Conservation (phyloP, 1,284 basidiomycete genomes). For the Moesziomyces aphidis region DNA sequence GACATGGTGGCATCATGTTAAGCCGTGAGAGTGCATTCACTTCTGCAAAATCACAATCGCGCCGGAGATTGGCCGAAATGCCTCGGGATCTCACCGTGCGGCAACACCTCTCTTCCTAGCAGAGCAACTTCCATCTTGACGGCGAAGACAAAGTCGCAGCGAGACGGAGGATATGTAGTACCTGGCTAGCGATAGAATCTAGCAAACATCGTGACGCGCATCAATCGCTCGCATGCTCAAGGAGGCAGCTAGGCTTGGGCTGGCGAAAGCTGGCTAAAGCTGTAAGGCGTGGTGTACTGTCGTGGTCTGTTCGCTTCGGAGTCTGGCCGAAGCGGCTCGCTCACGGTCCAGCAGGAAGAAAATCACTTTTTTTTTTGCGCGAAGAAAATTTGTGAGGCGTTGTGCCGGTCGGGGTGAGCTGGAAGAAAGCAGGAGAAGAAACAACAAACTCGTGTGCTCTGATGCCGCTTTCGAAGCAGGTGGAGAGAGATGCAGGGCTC, state of each 20-base stretch:
- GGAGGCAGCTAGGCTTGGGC: too few relatives aligned
- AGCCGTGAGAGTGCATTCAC: too few relatives aligned
- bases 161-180: too few relatives aligned
- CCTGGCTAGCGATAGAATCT: too few relatives aligned
- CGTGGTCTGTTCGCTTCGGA: slow-evolving; percentile 12
- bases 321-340: slow-evolving; percentile 22
- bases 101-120: background rate
- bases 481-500: too few relatives aligned
- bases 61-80: background rate
- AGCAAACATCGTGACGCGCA: too few relatives aligned
- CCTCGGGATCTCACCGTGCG: background rate
- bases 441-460: background rate
- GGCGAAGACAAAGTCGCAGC: too few relatives aligned
- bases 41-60: too few relatives aligned
- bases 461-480: background rate
- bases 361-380: slow-evolving; percentile 4
- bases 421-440: background rate
- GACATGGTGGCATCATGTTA: background rate
- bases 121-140: too few relatives aligned
- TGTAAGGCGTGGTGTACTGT: too few relatives aligned
- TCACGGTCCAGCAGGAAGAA: slow-evolving; percentile 26
- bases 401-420: background rate
- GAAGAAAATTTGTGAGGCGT: slow-evolving; percentile 38
- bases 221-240: too few relatives aligned
- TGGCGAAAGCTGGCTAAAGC: too few relatives aligned